phyloP scores from a whole-genome alignment of 2,329 filamentous ascomycete genomes.

The Coleophoma eucalyptorum region DNA sequence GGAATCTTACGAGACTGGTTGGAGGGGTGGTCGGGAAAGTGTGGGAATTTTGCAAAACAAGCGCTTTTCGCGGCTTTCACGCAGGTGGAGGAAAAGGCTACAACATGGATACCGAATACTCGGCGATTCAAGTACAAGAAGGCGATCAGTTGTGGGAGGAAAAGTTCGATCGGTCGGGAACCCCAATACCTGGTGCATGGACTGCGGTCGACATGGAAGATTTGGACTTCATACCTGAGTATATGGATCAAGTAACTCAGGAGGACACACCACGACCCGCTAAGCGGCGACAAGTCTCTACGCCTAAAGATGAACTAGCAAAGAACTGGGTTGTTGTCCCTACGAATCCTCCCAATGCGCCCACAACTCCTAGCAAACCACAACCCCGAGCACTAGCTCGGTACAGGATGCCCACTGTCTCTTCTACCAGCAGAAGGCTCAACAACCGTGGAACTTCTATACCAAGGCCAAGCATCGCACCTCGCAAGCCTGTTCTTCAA shows the following conservation, averaged over 20 bases:
- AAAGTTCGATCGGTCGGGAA: slow-evolving; percentile 13
- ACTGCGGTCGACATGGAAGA: background rate
- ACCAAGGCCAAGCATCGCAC: slow-evolving; percentile 4
- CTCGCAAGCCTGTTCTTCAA: slow-evolving; percentile 19
- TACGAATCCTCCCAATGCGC: slow-evolving; percentile 1
- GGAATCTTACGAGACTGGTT: slow-evolving; percentile 50
- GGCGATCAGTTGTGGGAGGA: slow-evolving; percentile 14
- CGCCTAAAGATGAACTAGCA: slow-evolving; percentile 51
- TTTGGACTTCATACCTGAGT: slow-evolving; percentile 36
- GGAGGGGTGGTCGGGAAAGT: slow-evolving; percentile 72
- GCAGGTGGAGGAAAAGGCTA: slow-evolving; percentile 79
- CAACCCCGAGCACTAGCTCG: slow-evolving; percentile 10
- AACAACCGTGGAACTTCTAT: slow-evolving; percentile 2
- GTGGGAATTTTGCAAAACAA: slow-evolving; percentile 76
- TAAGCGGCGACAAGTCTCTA: slow-evolving; percentile 44
- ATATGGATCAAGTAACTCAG: slow-evolving; percentile 32
- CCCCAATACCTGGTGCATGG: slow-evolving; percentile 19
- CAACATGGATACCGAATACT: slow-evolving; percentile 9
- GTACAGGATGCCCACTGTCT: slow-evolving; percentile 21
- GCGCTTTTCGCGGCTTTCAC: slow-evolving; percentile 78
- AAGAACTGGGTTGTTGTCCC: slow-evolving; percentile 69
- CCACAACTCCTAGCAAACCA: slow-evolving; percentile 6
- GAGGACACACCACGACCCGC: slow-evolving; percentile 33
- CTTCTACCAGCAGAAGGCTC: slow-evolving; percentile 14
- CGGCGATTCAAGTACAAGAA: background rate